Evolutionary conservation across 345 rosid species (phyloP).

Genomic region (Bretschneidera sinensis): DNA sequence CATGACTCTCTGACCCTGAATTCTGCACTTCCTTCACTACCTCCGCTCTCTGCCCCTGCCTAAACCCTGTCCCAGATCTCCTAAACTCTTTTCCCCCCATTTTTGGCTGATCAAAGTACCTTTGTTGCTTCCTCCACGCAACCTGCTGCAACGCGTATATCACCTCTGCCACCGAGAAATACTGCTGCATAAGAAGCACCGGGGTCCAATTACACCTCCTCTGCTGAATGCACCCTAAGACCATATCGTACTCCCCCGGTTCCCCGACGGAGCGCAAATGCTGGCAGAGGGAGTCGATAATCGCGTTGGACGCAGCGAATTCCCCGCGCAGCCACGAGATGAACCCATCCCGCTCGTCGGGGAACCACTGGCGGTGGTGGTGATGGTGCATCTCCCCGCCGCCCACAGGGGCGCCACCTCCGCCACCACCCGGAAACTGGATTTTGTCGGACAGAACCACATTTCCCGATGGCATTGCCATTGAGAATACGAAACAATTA

Average conservation of each 20-base stretch:
- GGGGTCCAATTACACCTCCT: conserved; percentile 78
- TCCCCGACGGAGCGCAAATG: conserved; percentile 64
- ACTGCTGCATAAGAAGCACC: conserved; percentile 82
- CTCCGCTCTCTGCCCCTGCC: conserved; percentile 36
- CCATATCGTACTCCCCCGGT: conserved; percentile 64
- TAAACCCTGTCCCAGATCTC: conserved; percentile 50
- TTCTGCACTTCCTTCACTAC: conserved; percentile 38
- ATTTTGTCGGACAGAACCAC: conserved; percentile 51
- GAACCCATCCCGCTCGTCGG: conserved; percentile 73
- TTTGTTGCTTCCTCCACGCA: conserved; percentile 49
- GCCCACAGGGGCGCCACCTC: too few relatives aligned
- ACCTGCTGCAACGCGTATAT: conserved; percentile 57
- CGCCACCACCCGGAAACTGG: conserved; percentile 44
- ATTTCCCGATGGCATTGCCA: conserved; percentile 88
- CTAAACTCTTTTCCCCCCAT: conserved; percentile 45
- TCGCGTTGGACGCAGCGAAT: conserved; percentile 92
- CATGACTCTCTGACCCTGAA: conserved; percentile 27
- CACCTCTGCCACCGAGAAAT: conserved; percentile 57
- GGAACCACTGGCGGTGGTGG: conserved; percentile 48
- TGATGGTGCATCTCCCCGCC: conserved; percentile 33
- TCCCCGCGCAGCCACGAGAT: conserved; percentile 86
- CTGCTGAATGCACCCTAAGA: conserved; percentile 51
- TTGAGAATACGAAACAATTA: conserved; percentile 16
- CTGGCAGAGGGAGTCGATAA: conserved; percentile 67
- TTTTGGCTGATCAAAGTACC: conserved; percentile 53